Base-by-base conservation (phyloP, 371 early-diverging fungal species). In the Coemansia sp. region DNA sequence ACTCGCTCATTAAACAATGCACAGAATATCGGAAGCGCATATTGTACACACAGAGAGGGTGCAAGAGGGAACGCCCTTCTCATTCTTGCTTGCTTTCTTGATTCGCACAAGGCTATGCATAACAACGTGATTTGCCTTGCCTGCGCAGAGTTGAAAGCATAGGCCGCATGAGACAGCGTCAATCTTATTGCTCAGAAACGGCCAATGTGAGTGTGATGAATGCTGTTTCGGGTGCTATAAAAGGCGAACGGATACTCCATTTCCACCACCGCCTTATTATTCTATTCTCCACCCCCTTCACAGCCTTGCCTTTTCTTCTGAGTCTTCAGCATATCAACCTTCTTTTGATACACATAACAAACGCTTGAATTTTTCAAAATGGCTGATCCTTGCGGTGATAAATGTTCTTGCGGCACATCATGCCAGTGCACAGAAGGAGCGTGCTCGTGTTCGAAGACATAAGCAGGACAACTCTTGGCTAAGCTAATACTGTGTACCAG, bases 71-170 rank as follows among this genome's bases (percentile, higher is more conserved):
- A 12, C 44, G 12, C 16, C 14, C 4, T 42, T 42, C n/a, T 42
- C n/a, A n/a, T 42, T 12, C n/a, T 11, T 42, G 44, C n/a, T 16
- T 3, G 44, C 12, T 12, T 42, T 12, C 44, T 42, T 42, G 44
- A 16, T 4, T 16, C 5, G 28, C 12, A 53, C n/a, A 25, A 54
- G 44, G 54, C 54, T 16, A 25, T 11, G 53, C 26, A 54, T n/a
- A 54, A 54, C 30, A 54, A 26, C 28, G 28, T 54, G 54, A 54
- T 54, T 54, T 54, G 54, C 54, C 16, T 20, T 48, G 21, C 18
- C 18, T 16, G 50, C n/a, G 50, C n/a, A 20, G 20, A 20, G 50
- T n/a, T 20, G 50, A 48, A 48, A n/a, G 50, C 50, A 48, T 20
- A 8, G 50, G 18, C n/a, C 20, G 50, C 50, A 48, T n/a, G 8